phyloP scores from a whole-genome alignment of 352 stramenopile species.

The Globisporangium emineosum region DNA sequence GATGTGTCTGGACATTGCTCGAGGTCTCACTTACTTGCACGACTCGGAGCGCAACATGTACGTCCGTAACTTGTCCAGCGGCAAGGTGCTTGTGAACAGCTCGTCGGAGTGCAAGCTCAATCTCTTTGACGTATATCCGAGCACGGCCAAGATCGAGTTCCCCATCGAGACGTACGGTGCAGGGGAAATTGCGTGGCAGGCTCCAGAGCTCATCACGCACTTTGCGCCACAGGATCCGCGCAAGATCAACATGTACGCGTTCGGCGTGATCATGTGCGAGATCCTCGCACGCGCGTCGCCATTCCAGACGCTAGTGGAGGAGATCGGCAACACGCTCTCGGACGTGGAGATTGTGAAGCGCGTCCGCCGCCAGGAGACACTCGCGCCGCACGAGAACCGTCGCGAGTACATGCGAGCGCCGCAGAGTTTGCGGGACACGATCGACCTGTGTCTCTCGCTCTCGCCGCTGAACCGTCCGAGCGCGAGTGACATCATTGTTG shows the following conservation, averaged over 20 bases:
- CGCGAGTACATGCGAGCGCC: slow-evolving; percentile 37
- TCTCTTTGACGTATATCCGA: slow-evolving; percentile 48
- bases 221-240: slow-evolving; percentile 37
- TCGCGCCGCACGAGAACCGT: slow-evolving; percentile 45
- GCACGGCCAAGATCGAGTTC: slow-evolving; percentile 25
- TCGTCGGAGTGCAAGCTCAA: slow-evolving; percentile 50
- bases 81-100: slow-evolving; percentile 56
- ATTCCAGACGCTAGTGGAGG: slow-evolving; percentile 43
- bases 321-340: slow-evolving; percentile 48
- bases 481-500: slow-evolving; percentile 36
- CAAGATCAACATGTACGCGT: slow-evolving; percentile 60
- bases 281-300: slow-evolving; percentile 46
- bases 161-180: slow-evolving; percentile 37
- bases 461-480: slow-evolving; percentile 51
- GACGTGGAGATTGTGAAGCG: slow-evolving; percentile 47
- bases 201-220: slow-evolving; percentile 51
- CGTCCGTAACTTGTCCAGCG: slow-evolving; percentile 45
- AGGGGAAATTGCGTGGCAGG: slow-evolving; percentile 46
- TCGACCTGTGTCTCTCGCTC: slow-evolving; percentile 52
- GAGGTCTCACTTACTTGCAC: slow-evolving; percentile 66
- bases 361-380: slow-evolving; percentile 31
- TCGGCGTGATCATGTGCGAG: slow-evolving; percentile 57
- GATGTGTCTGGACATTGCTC: slow-evolving; percentile 70
- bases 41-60: slow-evolving; percentile 39
- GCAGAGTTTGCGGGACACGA: slow-evolving; percentile 30